Conservation (phyloP, 345 rosid genomes). For the Eucalyptus curtisii region DNA sequence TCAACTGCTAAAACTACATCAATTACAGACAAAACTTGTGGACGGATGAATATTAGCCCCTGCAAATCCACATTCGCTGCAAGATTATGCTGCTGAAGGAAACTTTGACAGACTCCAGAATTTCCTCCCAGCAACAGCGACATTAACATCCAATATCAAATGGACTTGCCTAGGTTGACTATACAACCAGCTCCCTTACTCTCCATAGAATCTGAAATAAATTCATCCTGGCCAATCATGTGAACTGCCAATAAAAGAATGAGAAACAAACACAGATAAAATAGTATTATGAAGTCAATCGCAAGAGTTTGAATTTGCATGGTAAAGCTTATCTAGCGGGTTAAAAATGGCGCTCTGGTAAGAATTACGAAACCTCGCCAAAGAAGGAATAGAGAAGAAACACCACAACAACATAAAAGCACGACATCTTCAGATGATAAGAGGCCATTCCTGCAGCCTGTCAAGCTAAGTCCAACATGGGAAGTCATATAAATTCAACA, state of each 20-base stretch:
- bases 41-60: accelerated
- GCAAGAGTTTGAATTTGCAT: neutral
- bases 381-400: neutral
- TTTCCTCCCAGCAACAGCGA: neutral
- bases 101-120: neutral
- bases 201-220: neutral
- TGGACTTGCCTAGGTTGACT: neutral
- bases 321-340: neutral
- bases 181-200: neutral
- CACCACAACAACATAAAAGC: neutral
- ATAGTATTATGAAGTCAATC: neutral
- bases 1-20: neutral
- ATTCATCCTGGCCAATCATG: neutral
- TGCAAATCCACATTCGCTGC: neutral
- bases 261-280: neutral
- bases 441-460: neutral
- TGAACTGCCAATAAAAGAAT: neutral
- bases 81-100: neutral
- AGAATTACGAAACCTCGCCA: neutral
- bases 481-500: neutral
- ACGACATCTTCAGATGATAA: neutral
- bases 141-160: neutral
- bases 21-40: neutral
- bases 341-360: neutral
- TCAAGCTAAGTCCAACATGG: neutral